Percentiles rank a stretch among this genome's conserved stretches.
These are phyloP conservation scores for Fusarium ambrosium DNA, from an alignment of 2,329 filamentous ascomycete species.

Conservation along the genomic window DNA sequence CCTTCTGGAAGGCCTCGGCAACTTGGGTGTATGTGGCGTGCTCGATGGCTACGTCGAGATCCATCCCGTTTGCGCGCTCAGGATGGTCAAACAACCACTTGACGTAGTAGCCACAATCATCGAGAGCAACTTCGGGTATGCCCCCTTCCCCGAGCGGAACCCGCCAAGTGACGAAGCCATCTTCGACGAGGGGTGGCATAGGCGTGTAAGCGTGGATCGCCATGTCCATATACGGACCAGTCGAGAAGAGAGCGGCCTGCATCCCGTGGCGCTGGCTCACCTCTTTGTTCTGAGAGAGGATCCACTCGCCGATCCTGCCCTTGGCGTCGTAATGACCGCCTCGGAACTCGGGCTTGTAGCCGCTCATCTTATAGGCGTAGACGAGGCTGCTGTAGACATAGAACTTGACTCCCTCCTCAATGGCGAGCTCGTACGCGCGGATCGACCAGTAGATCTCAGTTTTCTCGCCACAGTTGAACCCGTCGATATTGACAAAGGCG, in stretches of 20 bases:
- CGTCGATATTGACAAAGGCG: slow-evolving; percentile 10
- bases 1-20: neutral
- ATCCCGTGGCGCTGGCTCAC: neutral
- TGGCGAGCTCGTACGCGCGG: neutral
- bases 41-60: neutral
- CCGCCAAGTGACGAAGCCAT: neutral
- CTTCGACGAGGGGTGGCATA: neutral
- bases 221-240: neutral
- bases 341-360: neutral
- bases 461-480: slow-evolving; percentile 4
- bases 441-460: slow-evolving; percentile 2
- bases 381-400: neutral
- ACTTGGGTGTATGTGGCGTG: neutral
- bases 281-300: neutral
- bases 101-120: neutral
- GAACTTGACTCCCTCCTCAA: neutral
- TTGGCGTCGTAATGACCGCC: neutral
- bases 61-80: neutral
- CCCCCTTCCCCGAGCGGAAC: neutral
- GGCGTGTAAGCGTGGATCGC: neutral
- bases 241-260: neutral
- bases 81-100: slow-evolving; percentile 6
- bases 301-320: neutral
- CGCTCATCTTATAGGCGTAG: neutral
- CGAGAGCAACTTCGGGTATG: neutral